Percentiles rank a stretch among this genome's conserved stretches.
These are phyloP conservation scores for Agaricus bisporus DNA, from an alignment of 768 basidiomycete genomes.

Conservation along the genomic window DNA sequence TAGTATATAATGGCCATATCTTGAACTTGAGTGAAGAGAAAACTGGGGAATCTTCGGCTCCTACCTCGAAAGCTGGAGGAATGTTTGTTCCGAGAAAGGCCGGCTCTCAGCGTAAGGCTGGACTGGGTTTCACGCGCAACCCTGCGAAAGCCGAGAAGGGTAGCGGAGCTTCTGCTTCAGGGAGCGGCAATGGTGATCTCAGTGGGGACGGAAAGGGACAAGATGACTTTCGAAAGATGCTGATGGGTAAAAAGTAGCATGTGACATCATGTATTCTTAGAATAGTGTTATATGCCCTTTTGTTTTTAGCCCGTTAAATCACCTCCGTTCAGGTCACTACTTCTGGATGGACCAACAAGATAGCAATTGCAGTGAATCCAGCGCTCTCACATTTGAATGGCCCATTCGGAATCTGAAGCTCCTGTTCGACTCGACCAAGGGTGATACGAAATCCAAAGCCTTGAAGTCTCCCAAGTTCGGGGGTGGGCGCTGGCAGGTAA, in stretches of 20 bases:
- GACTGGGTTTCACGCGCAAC: slow-evolving; percentile 46
- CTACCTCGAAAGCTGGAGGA: slow-evolving; percentile 35
- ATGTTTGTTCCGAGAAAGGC: slow-evolving; percentile 62
- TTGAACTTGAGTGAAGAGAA: slow-evolving; percentile 58
- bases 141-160: slow-evolving; percentile 5
- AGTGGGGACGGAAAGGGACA: slow-evolving; percentile 43
- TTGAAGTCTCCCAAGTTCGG: slow-evolving; percentile 76
- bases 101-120: slow-evolving; percentile 64
- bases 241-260: slow-evolving; percentile 25
- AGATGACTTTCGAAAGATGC: slow-evolving; percentile 84
- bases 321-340: neutral
- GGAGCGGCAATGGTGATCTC: slow-evolving; percentile 10
- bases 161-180: neutral
- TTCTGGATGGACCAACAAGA: slow-evolving; percentile 14
- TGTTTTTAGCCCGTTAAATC: neutral
- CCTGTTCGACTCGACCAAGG: slow-evolving; percentile 73
- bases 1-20: slow-evolving; percentile 58
- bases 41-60: slow-evolving; percentile 23
- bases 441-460: slow-evolving; percentile 72
- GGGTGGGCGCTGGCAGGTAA: slow-evolving; percentile 69
- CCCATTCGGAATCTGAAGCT: slow-evolving; percentile 61
- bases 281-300: neutral
- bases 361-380: slow-evolving; percentile 44
- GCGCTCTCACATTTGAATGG: slow-evolving; percentile 70
- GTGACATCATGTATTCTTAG: too few relatives aligned